Evolutionary conservation across 257 asterid genomes (phyloP).

Genomic region (Marsdenia floribunda): DNA sequence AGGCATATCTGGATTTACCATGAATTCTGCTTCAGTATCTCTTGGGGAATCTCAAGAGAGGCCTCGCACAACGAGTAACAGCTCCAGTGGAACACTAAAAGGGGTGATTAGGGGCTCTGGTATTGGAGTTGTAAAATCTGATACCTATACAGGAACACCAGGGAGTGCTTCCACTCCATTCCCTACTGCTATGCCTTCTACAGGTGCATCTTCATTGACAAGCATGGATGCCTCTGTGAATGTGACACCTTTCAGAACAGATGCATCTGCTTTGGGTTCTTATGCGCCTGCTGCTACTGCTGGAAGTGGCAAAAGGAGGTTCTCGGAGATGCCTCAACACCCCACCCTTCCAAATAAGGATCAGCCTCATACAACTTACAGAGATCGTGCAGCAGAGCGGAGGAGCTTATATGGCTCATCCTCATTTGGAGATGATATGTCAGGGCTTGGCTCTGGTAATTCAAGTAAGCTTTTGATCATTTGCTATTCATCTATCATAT

Average conservation of each 20-base stretch:
- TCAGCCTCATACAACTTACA: constrained; percentile 59
- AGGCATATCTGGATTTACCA: constrained; percentile 30
- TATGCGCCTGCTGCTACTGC: constrained; percentile 52
- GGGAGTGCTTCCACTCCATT: constrained; percentile 38
- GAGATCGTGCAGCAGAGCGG: constrained; percentile 99
- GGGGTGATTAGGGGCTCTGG: constrained; percentile 94
- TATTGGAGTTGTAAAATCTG: constrained; percentile 74
- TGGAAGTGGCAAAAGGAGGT: constrained; percentile 83
- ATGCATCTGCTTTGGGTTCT: constrained; percentile 75
- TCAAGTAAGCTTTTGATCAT: constrained; percentile 60
- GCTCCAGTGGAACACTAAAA: constrained; percentile 64
- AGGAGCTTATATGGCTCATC: constrained; percentile 93
- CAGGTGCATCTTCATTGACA: constrained; percentile 35
- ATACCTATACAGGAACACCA: constrained; percentile 56
- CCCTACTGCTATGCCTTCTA: constrained; percentile 28
- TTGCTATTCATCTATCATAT: constrained; percentile 9
- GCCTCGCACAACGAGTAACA: constrained; percentile 39
- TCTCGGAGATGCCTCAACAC: constrained; percentile 76
- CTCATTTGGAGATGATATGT: constrained; percentile 54
- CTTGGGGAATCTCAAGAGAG: constrained; percentile 57
- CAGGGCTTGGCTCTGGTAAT: constrained; percentile 64
- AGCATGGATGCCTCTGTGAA: constrained; percentile 40
- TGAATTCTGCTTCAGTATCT: constrained; percentile 37
- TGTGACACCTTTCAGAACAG: constrained; percentile 68
- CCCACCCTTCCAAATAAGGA: constrained; percentile 46